Percentiles rank a stretch among this genome's conserved stretches.
Evolutionary conservation across 2,329 filamentous ascomycete genomes (phyloP).

Genomic region (Apiospora aurea): DNA sequence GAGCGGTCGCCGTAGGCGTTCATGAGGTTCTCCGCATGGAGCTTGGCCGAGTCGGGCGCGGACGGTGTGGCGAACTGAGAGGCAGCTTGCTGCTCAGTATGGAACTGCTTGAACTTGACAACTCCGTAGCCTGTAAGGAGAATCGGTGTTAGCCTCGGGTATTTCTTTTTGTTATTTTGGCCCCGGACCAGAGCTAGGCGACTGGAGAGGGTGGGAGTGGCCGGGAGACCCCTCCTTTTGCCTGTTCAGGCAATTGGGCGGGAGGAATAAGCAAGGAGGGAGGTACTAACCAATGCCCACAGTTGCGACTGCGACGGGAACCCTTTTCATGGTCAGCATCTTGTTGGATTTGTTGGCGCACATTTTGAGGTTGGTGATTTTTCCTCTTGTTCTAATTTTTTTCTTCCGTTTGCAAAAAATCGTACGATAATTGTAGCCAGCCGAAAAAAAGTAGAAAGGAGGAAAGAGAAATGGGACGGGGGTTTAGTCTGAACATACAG

Average conservation of each 20-base stretch:
- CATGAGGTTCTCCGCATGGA: conserved; percentile 49
- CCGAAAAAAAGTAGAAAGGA: neutral
- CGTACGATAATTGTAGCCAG: neutral
- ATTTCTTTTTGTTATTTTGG: neutral
- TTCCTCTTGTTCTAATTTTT: neutral
- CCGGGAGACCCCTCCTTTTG: neutral
- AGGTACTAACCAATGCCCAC: conserved; percentile 41
- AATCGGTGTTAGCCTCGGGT: neutral
- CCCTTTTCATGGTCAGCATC: conserved; percentile 36
- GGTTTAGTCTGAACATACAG: conserved; percentile 28
- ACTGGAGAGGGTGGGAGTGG: neutral
- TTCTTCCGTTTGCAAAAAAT: neutral
- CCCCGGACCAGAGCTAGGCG: neutral
- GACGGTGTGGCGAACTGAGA: conserved; percentile 25
- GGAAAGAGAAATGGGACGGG: neutral
- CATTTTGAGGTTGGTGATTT: neutral
- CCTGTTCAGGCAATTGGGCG: neutral
- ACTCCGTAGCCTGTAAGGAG: conserved; percentile 38
- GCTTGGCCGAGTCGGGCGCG: conserved; percentile 23
- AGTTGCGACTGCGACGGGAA: conserved; percentile 41
- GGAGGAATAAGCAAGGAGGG: conserved; percentile 21
- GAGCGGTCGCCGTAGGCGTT: conserved; percentile 59
- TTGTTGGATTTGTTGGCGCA: conserved; percentile 19
- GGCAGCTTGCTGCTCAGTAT: conserved; percentile 33
- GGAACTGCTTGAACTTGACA: conserved; percentile 38